Base-by-base conservation (phyloP, 352 stramenopile genomes). In the Stephanocyclus meneghinianus region DNA sequence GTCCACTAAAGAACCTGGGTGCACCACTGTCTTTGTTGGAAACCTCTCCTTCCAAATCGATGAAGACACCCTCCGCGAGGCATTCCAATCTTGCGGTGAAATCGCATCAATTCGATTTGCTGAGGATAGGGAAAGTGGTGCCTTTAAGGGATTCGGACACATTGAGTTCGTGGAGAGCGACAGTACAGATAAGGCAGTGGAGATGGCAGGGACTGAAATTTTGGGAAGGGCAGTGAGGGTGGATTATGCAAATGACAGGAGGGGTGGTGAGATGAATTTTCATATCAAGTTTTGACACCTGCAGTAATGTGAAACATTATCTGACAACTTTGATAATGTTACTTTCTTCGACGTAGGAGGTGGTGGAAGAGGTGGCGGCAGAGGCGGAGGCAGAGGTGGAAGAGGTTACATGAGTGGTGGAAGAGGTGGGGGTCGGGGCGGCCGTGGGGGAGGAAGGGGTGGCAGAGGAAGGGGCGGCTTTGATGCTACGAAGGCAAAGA, bases 101-200 rank as follows among this genome's bases (percentile, higher is more conserved):
- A 98, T 99, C 81, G 67, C 88, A 18, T 92, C 89, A 76, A 95
- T 98, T 78, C 94, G 97, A 80, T 97, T 99, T 63, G 96, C 96
- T 0, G 97, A 93, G 30, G 96, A 99, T 91, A 91, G 96, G 65
- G 97, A 99, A 84, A 98, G 95, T 51, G 96, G 96, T 44, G 94
- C 98, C 67, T 99, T 99, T 92, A 97, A 97, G 85, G 97, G 97
- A 53, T 99, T 99, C 84, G 97, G 96, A 40, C 96, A 99, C 91
- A 90, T 99, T 51, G 95, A 99, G 86, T 99, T 99, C 83, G 93
- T 71, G 1, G 87, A 97, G n/a, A 97, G 94, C 0, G 95, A 98
- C 69, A 91, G 92, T 42, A 97, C 98, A 0, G 95, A 98, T 70
- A 94, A 92, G 11, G 92, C 98, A 42, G 95, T 96, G 10, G 82